Evolutionary conservation across 2,329 filamentous ascomycete genomes (phyloP).

Genomic region (Chrysosporium keratinophilum): DNA sequence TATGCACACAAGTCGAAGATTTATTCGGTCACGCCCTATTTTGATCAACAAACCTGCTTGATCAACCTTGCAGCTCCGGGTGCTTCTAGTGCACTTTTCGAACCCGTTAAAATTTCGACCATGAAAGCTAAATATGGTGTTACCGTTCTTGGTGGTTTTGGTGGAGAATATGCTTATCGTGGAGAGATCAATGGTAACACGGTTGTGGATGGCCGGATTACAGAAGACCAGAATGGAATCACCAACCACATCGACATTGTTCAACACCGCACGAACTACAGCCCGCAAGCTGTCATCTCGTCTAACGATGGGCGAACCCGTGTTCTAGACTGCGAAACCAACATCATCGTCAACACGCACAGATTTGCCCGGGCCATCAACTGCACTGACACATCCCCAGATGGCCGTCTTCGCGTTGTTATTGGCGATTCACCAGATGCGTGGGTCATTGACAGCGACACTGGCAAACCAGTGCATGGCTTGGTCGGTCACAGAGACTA

Average conservation of each 20-base stretch:
- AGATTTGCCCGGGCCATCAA: conserved; percentile 34
- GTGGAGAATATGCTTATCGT: conserved; percentile 47
- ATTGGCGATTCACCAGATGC: conserved; percentile 37
- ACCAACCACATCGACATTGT: conserved; percentile 50
- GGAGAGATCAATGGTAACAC: conserved; percentile 26
- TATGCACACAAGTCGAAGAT: conserved; percentile 43
- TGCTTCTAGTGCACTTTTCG: conserved; percentile 28
- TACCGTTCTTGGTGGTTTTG: conserved; percentile 47
- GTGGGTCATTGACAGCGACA: conserved; percentile 36
- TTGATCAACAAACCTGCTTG: conserved; percentile 32
- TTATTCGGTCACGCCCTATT: conserved; percentile 41
- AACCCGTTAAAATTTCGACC: conserved; percentile 42
- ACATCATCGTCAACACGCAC: conserved; percentile 31
- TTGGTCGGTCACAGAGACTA: conserved; percentile 35
- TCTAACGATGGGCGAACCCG: conserved; percentile 49
- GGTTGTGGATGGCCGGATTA: conserved; percentile 39
- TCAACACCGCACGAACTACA: conserved; percentile 38
- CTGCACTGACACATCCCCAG: conserved; percentile 36
- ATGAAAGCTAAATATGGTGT: conserved; percentile 42
- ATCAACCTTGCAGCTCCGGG: conserved; percentile 41
- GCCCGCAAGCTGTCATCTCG: conserved; percentile 44
- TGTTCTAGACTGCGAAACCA: conserved; percentile 43
- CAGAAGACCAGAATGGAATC: conserved; percentile 43
- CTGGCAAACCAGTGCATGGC: conserved; percentile 30
- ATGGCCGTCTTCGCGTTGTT: conserved; percentile 36